phyloP scores from a whole-genome alignment of 345 rosid species.

The Balakata baccata region DNA sequence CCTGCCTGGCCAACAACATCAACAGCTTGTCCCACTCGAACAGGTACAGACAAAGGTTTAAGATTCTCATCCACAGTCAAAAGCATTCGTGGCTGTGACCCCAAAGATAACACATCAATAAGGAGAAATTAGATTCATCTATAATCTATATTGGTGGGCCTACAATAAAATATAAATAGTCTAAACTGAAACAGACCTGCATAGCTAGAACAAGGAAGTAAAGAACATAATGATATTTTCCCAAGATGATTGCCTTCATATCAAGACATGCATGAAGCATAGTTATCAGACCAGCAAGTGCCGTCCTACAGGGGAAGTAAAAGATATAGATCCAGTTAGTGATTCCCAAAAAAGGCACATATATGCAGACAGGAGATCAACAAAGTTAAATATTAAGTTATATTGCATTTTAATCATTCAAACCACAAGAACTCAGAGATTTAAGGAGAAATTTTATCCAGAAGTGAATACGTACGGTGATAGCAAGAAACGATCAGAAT shows the following conservation, averaged over 20 bases:
- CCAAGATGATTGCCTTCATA: constrained; percentile 72
- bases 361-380: neutral
- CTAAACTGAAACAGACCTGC: constrained; percentile 55
- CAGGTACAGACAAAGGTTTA: constrained; percentile 78
- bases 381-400: neutral
- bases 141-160: neutral
- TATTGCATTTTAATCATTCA: neutral
- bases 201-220: constrained; percentile 90
- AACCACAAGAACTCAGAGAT: neutral
- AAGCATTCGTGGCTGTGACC: constrained; percentile 88
- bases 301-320: constrained; percentile 44
- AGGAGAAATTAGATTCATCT: neutral
- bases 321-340: neutral
- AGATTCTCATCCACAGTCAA: constrained; percentile 80
- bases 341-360: neutral
- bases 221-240: constrained; percentile 84
- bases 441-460: neutral
- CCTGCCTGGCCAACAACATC: constrained; percentile 98
- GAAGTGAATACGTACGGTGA: constrained; percentile 63
- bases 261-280: constrained; percentile 88
- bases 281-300: constrained; percentile 83
- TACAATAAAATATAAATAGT: neutral
- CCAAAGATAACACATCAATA: neutral
- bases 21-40: constrained; percentile 92
- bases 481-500: constrained; percentile 80